A percentile compares a stretch with the other conserved stretches of the same genome.
Conservation (phyloP, 768 basidiomycete genomes). For the Panus rudis region DNA sequence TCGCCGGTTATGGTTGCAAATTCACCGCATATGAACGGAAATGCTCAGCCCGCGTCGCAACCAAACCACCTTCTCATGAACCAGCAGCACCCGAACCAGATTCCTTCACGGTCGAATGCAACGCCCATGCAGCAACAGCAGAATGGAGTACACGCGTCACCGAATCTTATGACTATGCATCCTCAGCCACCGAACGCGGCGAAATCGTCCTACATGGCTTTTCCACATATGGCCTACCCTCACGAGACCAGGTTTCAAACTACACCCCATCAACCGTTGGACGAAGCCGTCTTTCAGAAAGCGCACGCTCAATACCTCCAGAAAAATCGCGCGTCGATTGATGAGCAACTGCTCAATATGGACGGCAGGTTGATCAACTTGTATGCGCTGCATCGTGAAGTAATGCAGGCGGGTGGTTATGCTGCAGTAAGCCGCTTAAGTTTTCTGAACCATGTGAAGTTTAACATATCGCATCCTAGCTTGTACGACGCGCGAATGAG, state of each 20-base stretch:
- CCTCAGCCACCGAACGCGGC: background rate
- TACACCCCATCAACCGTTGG: background rate
- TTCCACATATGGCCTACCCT: too few species aligned
- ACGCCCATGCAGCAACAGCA: conserved; percentile 9
- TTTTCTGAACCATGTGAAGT: background rate
- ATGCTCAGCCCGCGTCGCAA: too few species aligned
- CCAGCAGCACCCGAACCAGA: too few species aligned
- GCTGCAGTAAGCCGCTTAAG: conserved; percentile 29
- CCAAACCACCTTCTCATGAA: too few species aligned
- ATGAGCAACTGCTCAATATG: conserved; percentile 35
- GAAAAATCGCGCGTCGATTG: conserved; percentile 33
- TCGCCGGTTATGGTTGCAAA: too few species aligned
- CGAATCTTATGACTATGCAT: conserved; percentile 26
- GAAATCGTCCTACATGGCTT: too few species aligned
- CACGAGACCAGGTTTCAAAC: conserved; percentile 23
- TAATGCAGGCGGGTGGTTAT: conserved; percentile 53
- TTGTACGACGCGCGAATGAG: conserved; percentile 16
- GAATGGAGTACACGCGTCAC: conserved; percentile 27
- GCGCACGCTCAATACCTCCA: conserved; percentile 43
- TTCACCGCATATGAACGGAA: too few species aligned
- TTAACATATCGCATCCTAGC: conserved; percentile 1
- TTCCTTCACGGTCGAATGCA: too few species aligned
- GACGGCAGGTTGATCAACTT: conserved; percentile 57
- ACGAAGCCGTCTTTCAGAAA: conserved; percentile 34
- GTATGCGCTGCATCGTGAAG: conserved; percentile 48